These are phyloP conservation scores for Saposhnikovia divaricata DNA, from an alignment of 129 eudicot species.

Conservation along the genomic window DNA sequence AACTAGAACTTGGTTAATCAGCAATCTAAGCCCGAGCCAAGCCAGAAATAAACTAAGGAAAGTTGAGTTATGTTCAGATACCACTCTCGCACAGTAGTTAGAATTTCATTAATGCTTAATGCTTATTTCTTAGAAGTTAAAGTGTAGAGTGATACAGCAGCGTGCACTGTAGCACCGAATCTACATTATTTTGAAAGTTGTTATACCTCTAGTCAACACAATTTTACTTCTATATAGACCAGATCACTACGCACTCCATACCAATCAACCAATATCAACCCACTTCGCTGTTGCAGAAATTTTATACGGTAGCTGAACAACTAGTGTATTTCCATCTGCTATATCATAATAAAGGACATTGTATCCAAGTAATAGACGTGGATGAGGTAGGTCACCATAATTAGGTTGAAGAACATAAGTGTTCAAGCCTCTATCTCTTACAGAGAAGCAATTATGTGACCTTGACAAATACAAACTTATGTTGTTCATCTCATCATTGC, in stretches of 20 bases:
- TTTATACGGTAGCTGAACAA: neutral
- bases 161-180: neutral
- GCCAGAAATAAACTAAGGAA: too few species aligned
- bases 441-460: neutral
- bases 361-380: neutral
- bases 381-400: neutral
- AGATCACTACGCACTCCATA: neutral
- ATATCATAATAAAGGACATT: neutral
- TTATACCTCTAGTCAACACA: neutral
- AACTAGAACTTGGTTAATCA: too few species aligned
- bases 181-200: neutral
- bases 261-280: conserved; percentile 10
- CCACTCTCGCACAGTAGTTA: too few species aligned
- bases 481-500: neutral
- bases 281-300: conserved; percentile 6
- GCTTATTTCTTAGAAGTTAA: neutral
- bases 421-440: neutral
- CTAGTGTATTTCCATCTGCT: neutral
- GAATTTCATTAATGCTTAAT: too few species aligned
- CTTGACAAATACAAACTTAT: conserved; percentile 6
- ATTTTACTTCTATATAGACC: neutral
- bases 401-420: neutral
- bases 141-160: neutral
- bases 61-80: too few species aligned
- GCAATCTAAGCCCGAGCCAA: too few species aligned